Evolutionary conservation across 1,284 basidiomycete species (phyloP).

Genomic region (Trichosporon ovoides): DNA sequence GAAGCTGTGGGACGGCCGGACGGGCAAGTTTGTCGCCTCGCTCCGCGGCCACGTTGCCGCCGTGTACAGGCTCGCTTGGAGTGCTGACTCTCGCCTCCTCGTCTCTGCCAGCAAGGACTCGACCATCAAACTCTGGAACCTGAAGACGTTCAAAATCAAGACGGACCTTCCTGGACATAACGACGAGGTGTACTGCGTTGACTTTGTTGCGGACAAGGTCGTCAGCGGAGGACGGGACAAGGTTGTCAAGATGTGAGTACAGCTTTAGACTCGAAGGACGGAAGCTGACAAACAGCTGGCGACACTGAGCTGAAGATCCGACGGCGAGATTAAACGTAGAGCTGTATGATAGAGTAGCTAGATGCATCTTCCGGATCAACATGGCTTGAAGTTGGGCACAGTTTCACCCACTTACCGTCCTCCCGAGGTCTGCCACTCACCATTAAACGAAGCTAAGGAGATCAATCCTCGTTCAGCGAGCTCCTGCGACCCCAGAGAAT

Average conservation of each 20-base stretch:
- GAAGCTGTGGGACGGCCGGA: conserved; percentile 90
- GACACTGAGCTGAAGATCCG: conserved; percentile 3
- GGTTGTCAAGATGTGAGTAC: conserved; percentile 56
- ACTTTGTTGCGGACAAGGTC: conserved; percentile 95
- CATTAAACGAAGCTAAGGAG: no score
- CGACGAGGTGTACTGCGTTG: conserved; percentile 98
- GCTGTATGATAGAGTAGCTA: no score
- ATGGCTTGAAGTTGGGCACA: no score
- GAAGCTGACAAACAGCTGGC: conserved; percentile 11
- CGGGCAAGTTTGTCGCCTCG: conserved; percentile 85
- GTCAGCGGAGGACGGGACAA: conserved; percentile 80
- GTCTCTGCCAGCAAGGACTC: conserved; percentile 93
- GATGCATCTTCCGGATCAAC: no score
- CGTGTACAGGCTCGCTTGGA: conserved; percentile 93
- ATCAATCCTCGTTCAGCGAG: no score
- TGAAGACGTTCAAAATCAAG: conserved; percentile 90
- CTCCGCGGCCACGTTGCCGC: conserved; percentile 89
- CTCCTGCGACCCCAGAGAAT: no score
- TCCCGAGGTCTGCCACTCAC: no score
- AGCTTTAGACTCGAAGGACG: not conserved
- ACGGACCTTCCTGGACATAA: conserved; percentile 91
- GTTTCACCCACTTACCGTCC: no score
- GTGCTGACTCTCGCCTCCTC: conserved; percentile 83
- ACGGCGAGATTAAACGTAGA: no score
- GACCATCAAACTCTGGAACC: conserved; percentile 94